Conservation (phyloP, 306 rosid genomes). For the Cyclanthera cordifolia region DNA sequence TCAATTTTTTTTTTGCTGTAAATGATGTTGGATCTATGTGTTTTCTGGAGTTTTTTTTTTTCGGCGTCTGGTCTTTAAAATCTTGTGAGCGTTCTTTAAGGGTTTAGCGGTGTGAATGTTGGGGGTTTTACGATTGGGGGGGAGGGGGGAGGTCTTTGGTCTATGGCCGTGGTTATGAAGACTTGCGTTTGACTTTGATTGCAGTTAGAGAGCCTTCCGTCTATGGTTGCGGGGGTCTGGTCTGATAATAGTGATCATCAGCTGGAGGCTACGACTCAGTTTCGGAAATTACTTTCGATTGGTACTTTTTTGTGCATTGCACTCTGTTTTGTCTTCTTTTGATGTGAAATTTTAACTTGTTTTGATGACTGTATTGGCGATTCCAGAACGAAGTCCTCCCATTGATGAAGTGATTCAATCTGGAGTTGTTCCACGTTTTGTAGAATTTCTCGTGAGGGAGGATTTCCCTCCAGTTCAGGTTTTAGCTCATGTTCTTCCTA, state of each 20-base stretch:
- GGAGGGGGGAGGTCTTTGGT: not conserved
- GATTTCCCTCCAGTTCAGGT: conserved; percentile 72
- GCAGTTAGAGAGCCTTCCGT: conserved; percentile 65
- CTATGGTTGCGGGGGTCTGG: conserved; percentile 59
- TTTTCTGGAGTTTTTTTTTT: not conserved
- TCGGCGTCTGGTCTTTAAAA: not conserved
- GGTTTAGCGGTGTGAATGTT: conserved; percentile 16
- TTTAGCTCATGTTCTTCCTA: not conserved
- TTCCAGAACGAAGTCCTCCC: conserved; percentile 54
- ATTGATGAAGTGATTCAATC: conserved; percentile 71
- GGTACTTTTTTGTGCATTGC: conserved; percentile 21
- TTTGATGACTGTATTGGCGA: not conserved
- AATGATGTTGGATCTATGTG: not conserved
- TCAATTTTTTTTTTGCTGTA: not conserved
- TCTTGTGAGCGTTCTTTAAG: not conserved
- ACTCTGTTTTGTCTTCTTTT: not conserved
- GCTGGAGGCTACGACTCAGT: conserved; percentile 57
- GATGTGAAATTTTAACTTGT: not conserved
- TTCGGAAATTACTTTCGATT: conserved; percentile 58
- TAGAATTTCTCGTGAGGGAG: conserved; percentile 57
- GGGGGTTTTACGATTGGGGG: not conserved
- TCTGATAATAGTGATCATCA: conserved; percentile 47
- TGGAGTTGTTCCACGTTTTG: conserved; percentile 64
- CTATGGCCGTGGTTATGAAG: not conserved
- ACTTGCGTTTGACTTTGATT: not conserved